Evolutionary conservation across 331 rosid genomes (phyloP).

Genomic region (Dryas integrifolia): DNA sequence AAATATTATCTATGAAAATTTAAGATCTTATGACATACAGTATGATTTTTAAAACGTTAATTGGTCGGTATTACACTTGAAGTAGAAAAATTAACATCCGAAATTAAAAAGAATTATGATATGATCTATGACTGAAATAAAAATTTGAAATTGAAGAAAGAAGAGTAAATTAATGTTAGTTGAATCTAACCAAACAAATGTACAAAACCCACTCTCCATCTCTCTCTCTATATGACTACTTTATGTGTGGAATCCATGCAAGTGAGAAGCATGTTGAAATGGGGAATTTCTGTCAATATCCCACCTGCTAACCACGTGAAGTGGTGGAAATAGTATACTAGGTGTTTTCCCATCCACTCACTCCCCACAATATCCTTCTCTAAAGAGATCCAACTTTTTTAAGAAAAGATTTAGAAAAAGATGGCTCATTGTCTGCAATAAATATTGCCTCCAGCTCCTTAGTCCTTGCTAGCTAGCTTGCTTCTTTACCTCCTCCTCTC

Average conservation of each 20-base stretch:
- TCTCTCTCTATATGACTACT: no score
- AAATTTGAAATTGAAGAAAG: no score
- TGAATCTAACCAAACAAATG: no score
- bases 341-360: conserved; percentile 55
- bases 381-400: conserved; percentile 50
- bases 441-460: conserved; percentile 26
- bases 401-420: conserved; percentile 44
- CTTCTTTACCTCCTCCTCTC: conserved; percentile 24
- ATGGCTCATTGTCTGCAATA: conserved; percentile 44
- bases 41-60: no score
- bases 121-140: no score
- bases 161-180: no score
- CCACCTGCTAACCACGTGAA: conserved; percentile 77
- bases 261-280: not conserved
- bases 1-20: no score
- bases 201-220: not conserved
- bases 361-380: conserved; percentile 43
- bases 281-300: conserved; percentile 3
- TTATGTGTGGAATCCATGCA: conserved; percentile 23
- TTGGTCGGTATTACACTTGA: no score
- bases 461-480: not conserved
- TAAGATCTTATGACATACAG: no score
- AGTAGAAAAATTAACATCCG: no score
- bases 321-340: conserved; percentile 38
- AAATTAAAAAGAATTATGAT: no score